Evolutionary conservation across 345 rosid species (phyloP).

Genomic region (Brassica napus): DNA sequence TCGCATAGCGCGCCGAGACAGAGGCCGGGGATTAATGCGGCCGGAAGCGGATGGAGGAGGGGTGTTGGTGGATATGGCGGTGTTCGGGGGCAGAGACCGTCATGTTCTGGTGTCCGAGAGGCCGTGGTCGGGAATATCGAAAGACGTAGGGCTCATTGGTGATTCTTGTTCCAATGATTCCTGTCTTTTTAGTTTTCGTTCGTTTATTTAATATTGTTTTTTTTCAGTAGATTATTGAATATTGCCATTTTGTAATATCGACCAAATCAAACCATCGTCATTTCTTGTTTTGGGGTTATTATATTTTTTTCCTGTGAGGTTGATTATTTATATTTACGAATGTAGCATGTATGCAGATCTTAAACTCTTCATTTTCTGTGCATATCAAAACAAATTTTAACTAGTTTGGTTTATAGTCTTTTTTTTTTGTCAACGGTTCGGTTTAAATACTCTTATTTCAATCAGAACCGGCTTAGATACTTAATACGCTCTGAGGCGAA

Average conservation of each 20-base stretch:
- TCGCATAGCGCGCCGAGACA: constrained; percentile 87
- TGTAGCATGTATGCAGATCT: no score
- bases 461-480: no score
- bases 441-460: no score
- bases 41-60: constrained; percentile 15
- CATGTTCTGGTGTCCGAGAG: constrained; percentile 31
- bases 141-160: constrained; percentile 26
- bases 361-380: no score
- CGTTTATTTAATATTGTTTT: background rate
- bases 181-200: background rate
- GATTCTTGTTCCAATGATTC: constrained; percentile 6
- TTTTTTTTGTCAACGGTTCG: no score
- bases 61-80: constrained; percentile 11
- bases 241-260: background rate
- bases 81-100: constrained; percentile 30
- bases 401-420: no score
- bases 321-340: no score
- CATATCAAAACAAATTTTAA: no score
- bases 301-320: no score
- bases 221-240: background rate
- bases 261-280: background rate
- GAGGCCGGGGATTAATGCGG: constrained; percentile 51
- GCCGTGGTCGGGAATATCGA: constrained; percentile 36
- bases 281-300: background rate
- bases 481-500: no score